A percentile compares a stretch with the other conserved stretches of the same genome.
Conservation (phyloP, 192 early-diverging fungal species). For the Geosiphon pyriformis region DNA sequence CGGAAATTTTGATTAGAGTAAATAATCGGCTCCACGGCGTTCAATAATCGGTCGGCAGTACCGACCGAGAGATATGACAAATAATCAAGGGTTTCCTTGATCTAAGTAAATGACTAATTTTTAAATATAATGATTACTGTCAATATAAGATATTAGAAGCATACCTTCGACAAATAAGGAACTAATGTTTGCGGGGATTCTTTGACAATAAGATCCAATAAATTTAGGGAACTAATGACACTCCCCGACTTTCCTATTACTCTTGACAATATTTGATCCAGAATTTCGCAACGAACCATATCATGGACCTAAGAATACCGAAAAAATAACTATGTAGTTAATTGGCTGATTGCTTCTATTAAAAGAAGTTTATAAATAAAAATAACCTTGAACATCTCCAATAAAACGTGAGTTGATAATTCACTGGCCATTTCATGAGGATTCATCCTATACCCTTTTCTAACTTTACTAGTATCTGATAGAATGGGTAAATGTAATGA, state of each 20-base stretch:
- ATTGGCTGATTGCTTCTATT: slow-evolving; percentile 22
- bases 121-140: background rate
- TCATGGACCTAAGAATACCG: slow-evolving; percentile 51
- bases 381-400: slow-evolving; percentile 47
- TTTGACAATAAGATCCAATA: slow-evolving; percentile 43
- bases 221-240: slow-evolving; percentile 37
- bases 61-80: slow-evolving; percentile 49
- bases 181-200: slow-evolving; percentile 34
- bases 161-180: slow-evolving; percentile 30
- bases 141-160: background rate
- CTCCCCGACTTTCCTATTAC: slow-evolving; percentile 47
- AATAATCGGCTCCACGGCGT: slow-evolving; percentile 49
- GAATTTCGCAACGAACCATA: slow-evolving; percentile 62
- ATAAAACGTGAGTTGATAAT: slow-evolving; percentile 41
- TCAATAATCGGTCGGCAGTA: slow-evolving; percentile 50
- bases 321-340: slow-evolving; percentile 5
- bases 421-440: slow-evolving; percentile 36
- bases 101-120: slow-evolving; percentile 22
- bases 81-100: slow-evolving; percentile 65
- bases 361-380: background rate
- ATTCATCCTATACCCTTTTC: slow-evolving; percentile 24
- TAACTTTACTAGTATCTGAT: background rate
- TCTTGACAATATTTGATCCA: slow-evolving; percentile 60
- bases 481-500: background rate
- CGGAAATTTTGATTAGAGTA: slow-evolving; percentile 49